These are phyloP conservation scores for Ambrosiella xylebori DNA, from an alignment of 2,329 filamentous ascomycete genomes.

Conservation along the genomic window DNA sequence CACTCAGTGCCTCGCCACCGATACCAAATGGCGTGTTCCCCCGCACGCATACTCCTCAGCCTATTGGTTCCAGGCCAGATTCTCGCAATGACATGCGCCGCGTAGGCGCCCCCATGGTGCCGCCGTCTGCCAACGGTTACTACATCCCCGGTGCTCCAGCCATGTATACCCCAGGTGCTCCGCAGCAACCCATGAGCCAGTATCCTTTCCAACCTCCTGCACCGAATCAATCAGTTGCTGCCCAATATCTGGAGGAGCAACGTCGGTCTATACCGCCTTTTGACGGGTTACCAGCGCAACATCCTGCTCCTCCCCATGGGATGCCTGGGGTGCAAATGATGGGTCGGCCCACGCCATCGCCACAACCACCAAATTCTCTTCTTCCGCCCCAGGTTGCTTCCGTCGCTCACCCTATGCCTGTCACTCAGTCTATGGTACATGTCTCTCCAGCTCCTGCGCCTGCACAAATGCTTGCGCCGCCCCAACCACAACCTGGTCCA, in stretches of 20 bases:
- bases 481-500: constrained; percentile 23
- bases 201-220: constrained; percentile 21
- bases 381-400: constrained; percentile 23
- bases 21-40: constrained; percentile 55
- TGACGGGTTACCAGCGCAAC: constrained; percentile 28
- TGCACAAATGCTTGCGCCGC: constrained; percentile 19
- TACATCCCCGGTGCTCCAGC: constrained; percentile 14
- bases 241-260: constrained; percentile 60
- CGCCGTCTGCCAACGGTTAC: constrained; percentile 17
- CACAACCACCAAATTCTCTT: constrained; percentile 38
- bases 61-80: constrained; percentile 16
- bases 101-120: constrained; percentile 15
- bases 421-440: constrained; percentile 27
- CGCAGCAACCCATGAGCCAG: constrained; percentile 5
- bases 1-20: constrained; percentile 75
- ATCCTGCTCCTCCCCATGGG: constrained; percentile 23
- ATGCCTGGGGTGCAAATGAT: constrained; percentile 17
- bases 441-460: constrained; percentile 38
- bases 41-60: constrained; percentile 16
- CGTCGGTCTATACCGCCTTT: constrained; percentile 45
- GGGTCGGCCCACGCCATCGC: constrained; percentile 39
- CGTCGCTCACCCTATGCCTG: constrained; percentile 2
- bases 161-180: constrained; percentile 18
- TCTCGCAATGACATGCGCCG: constrained; percentile 20
- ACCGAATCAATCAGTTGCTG: constrained; percentile 31